These are phyloP conservation scores for Phytophthora syringae DNA, from an alignment of 352 stramenopile species.

Conservation along the genomic window DNA sequence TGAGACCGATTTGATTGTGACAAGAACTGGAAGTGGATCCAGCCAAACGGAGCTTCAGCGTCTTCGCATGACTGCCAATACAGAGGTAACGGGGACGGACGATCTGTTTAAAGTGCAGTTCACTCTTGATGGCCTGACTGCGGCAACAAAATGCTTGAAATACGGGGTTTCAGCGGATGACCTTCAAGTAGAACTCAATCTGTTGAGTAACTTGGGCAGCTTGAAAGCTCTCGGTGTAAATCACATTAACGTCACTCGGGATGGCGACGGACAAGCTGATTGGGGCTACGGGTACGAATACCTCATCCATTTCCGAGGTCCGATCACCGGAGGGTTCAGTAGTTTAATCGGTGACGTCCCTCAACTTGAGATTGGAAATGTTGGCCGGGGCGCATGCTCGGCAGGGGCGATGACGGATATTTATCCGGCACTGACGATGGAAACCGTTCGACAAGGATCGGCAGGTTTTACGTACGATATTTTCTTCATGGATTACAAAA, in stretches of 20 bases:
- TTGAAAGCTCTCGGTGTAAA: slow-evolving; percentile 20
- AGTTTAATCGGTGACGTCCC: slow-evolving; percentile 64
- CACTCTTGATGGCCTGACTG: slow-evolving; percentile 59
- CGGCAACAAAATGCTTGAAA: slow-evolving; percentile 63
- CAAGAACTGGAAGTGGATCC: slow-evolving; percentile 56
- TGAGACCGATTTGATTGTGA: slow-evolving; percentile 61
- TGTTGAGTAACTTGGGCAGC: slow-evolving; percentile 48
- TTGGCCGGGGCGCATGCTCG: slow-evolving; percentile 50
- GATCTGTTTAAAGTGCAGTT: slow-evolving; percentile 73
- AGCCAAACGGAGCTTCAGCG: slow-evolving; percentile 77
- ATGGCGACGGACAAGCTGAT: slow-evolving; percentile 61
- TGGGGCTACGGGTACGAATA: slow-evolving; percentile 88
- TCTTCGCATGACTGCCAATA: slow-evolving; percentile 72
- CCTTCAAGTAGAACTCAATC: slow-evolving; percentile 71
- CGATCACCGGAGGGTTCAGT: slow-evolving; percentile 60
- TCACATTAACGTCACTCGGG: slow-evolving; percentile 74
- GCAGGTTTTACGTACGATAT: slow-evolving; percentile 80
- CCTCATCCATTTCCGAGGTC: slow-evolving; percentile 65
- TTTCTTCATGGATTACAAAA: slow-evolving; percentile 66
- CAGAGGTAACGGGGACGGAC: slow-evolving; percentile 51
- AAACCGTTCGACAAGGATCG: slow-evolving; percentile 69
- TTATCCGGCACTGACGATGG: slow-evolving; percentile 64
- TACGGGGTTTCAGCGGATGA: slow-evolving; percentile 72
- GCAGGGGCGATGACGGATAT: slow-evolving; percentile 40
- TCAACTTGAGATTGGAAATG: slow-evolving; percentile 56